A percentile compares a stretch with the other conserved stretches of the same genome.
Evolutionary conservation across 208 protist genomes (phyloP).

Genomic region (Naegleria lovaniensis): DNA sequence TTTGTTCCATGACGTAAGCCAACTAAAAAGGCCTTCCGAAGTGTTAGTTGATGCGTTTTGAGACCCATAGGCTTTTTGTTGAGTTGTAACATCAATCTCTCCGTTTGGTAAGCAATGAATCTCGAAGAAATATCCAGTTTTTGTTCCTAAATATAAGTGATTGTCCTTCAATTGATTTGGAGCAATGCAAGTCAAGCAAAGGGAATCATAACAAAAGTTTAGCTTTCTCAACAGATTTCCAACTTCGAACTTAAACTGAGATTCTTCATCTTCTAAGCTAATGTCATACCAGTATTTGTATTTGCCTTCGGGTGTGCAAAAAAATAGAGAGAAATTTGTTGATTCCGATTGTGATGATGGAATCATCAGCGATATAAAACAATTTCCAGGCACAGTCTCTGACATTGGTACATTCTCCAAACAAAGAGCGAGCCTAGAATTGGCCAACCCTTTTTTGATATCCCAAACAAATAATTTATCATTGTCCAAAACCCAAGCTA

Average conservation of each 20-base stretch:
- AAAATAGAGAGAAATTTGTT: not conserved
- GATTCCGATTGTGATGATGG: not conserved
- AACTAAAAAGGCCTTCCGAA: not conserved
- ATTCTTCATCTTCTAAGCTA: not conserved
- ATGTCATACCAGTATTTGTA: not conserved
- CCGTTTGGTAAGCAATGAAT: not conserved
- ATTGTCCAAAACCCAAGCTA: not conserved
- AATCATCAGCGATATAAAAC: not conserved
- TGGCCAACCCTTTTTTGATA: not conserved
- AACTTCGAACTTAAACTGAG: not conserved
- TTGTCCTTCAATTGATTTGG: not conserved
- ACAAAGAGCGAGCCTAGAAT: not conserved
- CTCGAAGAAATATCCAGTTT: not conserved
- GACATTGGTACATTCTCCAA: not conserved
- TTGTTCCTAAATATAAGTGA: not conserved
- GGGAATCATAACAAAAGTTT: not conserved
- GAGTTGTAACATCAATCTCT: not conserved
- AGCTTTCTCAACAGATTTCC: not conserved
- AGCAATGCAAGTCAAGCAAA: not conserved
- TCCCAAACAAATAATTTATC: not conserved
- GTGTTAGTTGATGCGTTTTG: not conserved
- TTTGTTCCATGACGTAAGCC: not conserved
- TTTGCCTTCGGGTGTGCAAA: not conserved
- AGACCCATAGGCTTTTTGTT: not conserved
- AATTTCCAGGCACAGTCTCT: not conserved